Evolutionary conservation across 768 basidiomycete species (phyloP).

Genomic region (Pleurotus ostreatus): DNA sequence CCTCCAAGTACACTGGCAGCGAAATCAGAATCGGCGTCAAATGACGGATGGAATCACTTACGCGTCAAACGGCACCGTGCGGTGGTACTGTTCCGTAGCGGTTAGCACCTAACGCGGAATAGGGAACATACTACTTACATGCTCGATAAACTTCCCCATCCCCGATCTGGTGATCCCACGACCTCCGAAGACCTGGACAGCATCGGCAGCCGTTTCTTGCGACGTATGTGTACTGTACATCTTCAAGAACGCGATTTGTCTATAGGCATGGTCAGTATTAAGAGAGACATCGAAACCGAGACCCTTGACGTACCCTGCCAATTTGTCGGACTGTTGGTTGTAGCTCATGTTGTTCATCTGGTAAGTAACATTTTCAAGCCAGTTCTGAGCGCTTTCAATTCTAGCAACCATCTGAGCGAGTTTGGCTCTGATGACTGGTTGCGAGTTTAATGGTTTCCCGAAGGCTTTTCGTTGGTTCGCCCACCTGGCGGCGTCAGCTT

Average conservation of each 20-base stretch:
- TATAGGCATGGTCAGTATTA: too few relatives aligned
- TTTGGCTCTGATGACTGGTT: conserved; percentile 75
- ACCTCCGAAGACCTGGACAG: conserved; percentile 69
- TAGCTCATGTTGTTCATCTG: conserved; percentile 89
- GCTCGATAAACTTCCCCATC: conserved; percentile 41
- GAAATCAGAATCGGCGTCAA: neutral
- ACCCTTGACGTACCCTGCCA: conserved; percentile 56
- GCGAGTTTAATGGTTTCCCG: conserved; percentile 62
- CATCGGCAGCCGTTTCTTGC: conserved; percentile 78
- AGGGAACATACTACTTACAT: conserved; percentile 12
- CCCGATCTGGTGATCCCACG: conserved; percentile 80
- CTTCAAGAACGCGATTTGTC: conserved; percentile 79
- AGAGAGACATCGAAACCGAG: neutral
- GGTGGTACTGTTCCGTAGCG: conserved; percentile 16
- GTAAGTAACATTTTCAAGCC: conserved; percentile 83
- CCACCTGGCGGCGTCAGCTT: conserved; percentile 44
- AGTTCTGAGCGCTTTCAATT: conserved; percentile 64
- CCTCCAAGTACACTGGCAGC: conserved; percentile 20
- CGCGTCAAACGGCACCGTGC: conserved; percentile 20
- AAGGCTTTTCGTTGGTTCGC: conserved; percentile 75
- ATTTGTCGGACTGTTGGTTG: conserved; percentile 64
- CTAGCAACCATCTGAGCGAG: conserved; percentile 79
- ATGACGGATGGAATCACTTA: conserved; percentile 13
- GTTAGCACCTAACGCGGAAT: neutral
- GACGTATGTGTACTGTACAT: conserved; percentile 72